Evolutionary conservation across 2,329 filamentous ascomycete species (phyloP), one percentile per base, ranked within the genome.

Genomic region (Cadophora luteo-olivacea): DNA sequence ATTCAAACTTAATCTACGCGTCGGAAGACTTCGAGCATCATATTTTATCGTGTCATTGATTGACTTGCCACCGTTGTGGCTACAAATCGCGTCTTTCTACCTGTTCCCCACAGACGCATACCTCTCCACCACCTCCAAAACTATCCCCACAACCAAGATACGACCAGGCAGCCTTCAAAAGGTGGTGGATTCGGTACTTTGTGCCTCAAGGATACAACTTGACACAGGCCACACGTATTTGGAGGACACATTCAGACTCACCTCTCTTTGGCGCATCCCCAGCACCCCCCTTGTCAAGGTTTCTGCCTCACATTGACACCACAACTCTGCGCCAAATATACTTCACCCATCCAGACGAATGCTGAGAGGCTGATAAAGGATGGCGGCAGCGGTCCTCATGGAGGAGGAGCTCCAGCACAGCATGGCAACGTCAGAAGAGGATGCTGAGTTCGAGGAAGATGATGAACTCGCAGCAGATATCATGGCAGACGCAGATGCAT

Each of bases 391-490:
- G 68, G 72, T 70, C 68, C 72, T 76, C 69, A 70, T 74, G 66
- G 77, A 77, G 72, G 73, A 77, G 69, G 72, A 78, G 70, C 72
- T 76, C 49, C 75, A 77, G 68, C 69, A 75, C 45, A 76, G 71
- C 67, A 74, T 78, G 72, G 76, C 71, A n/a, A 77, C 75, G 1
- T 78, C 76, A 11, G 77, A 79, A 33, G 78, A 79, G 33, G 76
- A 78, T 68, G 77, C 75, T 8, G 77, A 78, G 41, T 78, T 78
- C 61, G 77, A 79, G 58, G 78, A 79, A 71, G 77, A 80, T 67
- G 74, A 77, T 66, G 74, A 78, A 49, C 61, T 73, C 45, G 68
- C 68, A 33, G 70, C 70, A 51, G 72, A 75, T 61, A 69, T 74
- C 61, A 64, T 76, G 64, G 69, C 69, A 65, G 76, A 76, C 38